Percentiles rank a stretch among this genome's conserved stretches.
phyloP scores from a whole-genome alignment of 1,284 basidiomycete genomes.

The Cystobasidium pallidum region DNA sequence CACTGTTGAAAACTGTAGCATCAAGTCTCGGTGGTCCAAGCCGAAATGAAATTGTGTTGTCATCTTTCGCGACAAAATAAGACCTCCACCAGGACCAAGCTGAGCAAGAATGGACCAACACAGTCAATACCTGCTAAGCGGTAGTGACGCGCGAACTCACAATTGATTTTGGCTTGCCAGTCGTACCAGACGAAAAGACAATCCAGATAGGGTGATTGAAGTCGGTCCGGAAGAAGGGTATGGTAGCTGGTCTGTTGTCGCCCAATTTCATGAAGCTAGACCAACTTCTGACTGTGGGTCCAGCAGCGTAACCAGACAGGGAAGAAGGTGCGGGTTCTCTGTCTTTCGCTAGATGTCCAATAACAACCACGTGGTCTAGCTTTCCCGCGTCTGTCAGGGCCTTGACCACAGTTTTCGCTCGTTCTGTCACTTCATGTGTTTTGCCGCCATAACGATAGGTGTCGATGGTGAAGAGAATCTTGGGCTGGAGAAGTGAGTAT shows the following conservation, averaged over 20 bases:
- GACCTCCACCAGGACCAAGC: slow-evolving; percentile 33
- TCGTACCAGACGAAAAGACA: slow-evolving; percentile 56
- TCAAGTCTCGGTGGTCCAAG: slow-evolving; percentile 51
- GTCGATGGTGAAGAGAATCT: slow-evolving; percentile 57
- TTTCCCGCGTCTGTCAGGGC: slow-evolving; percentile 49
- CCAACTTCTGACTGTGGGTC: slow-evolving; percentile 44
- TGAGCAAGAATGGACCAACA: slow-evolving; percentile 43
- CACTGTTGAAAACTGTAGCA: slow-evolving; percentile 54
- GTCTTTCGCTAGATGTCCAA: slow-evolving; percentile 52
- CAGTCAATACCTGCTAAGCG: slow-evolving; percentile 21
- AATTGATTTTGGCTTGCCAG: slow-evolving; percentile 58
- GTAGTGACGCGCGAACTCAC: slow-evolving; percentile 50
- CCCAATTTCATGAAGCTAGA: slow-evolving; percentile 45
- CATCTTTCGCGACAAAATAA: slow-evolving; percentile 47
- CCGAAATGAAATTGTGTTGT: slow-evolving; percentile 48
- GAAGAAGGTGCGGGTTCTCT: slow-evolving; percentile 48
- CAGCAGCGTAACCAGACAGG: slow-evolving; percentile 43
- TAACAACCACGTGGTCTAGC: slow-evolving; percentile 52
- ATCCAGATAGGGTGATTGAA: slow-evolving; percentile 55
- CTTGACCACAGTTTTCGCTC: slow-evolving; percentile 23
- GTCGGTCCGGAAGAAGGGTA: slow-evolving; percentile 50
- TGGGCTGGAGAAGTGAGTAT: slow-evolving; percentile 54
- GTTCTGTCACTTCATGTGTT: slow-evolving; percentile 43
- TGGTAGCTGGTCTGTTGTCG: slow-evolving; percentile 46
- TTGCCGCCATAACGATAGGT: slow-evolving; percentile 55